phyloP scores from a whole-genome alignment of 2,329 filamentous ascomycete genomes.

The Hortaea werneckii region DNA sequence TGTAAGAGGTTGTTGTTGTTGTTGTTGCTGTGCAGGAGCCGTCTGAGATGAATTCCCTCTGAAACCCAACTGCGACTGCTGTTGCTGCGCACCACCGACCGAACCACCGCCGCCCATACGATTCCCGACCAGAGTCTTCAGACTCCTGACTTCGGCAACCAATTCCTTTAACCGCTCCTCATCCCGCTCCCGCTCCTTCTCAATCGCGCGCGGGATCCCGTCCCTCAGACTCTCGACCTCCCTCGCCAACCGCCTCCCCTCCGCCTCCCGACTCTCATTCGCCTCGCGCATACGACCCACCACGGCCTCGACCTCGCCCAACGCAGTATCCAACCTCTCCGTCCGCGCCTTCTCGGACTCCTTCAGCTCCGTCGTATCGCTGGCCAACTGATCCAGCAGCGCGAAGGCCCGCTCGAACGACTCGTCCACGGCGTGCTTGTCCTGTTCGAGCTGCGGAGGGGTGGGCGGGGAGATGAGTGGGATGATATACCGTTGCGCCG shows the following conservation, averaged over 20 bases:
- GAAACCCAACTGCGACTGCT: background rate
- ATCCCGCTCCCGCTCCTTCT: constrained; percentile 74
- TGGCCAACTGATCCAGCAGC: constrained; percentile 80
- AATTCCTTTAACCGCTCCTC: constrained; percentile 77
- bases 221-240: constrained; percentile 77
- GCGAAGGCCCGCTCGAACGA: constrained; percentile 88
- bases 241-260: constrained; percentile 73
- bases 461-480: constrained; percentile 90
- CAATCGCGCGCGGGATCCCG: constrained; percentile 76
- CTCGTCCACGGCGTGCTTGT: constrained; percentile 86
- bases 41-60: background rate
- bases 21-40: background rate
- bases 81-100: background rate
- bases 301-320: constrained; percentile 75
- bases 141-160: constrained; percentile 74
- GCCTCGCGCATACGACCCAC: constrained; percentile 72
- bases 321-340: constrained; percentile 67
- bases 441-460: constrained; percentile 82
- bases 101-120: constrained; percentile 33
- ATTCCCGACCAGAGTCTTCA: constrained; percentile 75
- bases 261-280: constrained; percentile 73
- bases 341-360: constrained; percentile 75
- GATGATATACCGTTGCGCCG: constrained; percentile 87
- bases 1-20: background rate
- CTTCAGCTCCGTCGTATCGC: constrained; percentile 84